A percentile compares a stretch with the other conserved stretches of the same genome.
Evolutionary conservation across 169 alveolate species (phyloP).

Genomic region (Babesia microti): DNA sequence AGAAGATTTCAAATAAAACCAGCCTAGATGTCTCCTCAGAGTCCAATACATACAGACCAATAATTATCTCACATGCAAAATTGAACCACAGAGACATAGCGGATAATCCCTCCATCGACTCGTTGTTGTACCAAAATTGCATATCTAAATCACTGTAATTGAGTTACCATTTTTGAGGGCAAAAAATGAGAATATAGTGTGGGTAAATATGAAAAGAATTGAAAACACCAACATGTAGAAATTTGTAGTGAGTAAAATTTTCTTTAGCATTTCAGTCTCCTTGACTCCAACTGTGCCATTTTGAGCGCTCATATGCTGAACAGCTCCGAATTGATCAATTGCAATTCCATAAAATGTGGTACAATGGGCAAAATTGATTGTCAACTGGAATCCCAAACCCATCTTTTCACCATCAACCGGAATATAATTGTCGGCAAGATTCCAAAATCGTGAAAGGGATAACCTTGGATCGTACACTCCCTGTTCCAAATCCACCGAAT

Average conservation of each 20-base stretch:
- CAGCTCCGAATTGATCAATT: conserved; percentile 12
- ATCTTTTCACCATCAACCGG: conserved; percentile 3
- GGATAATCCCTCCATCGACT: conserved; percentile 88
- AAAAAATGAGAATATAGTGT: conserved; percentile 74
- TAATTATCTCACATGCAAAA: conserved; percentile 75
- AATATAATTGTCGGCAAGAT: conserved; percentile 30
- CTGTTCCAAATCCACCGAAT: conserved; percentile 4
- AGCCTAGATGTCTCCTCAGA: conserved; percentile 83
- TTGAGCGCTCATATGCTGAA: conserved; percentile 8
- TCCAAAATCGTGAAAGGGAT: conserved; percentile 45
- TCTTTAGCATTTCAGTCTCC: conserved; percentile 75
- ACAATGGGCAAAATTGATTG: conserved; percentile 24
- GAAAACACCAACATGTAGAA: conserved; percentile 71
- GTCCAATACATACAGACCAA: conserved; percentile 85
- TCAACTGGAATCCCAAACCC: conserved; percentile 7
- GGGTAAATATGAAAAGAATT: conserved; percentile 64
- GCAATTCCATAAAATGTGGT: conserved; percentile 21
- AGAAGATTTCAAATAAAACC: conserved; percentile 74
- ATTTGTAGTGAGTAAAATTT: conserved; percentile 72
- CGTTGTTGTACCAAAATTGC: conserved; percentile 86
- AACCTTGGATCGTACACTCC: conserved; percentile 32
- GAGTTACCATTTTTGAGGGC: conserved; percentile 78
- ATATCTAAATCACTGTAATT: conserved; percentile 57
- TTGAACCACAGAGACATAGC: conserved; percentile 78
- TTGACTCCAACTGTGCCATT: conserved; percentile 39